Percentiles rank a stretch among this genome's conserved stretches.
Conservation (phyloP, 2,329 filamentous ascomycete species). For the Parafenestella ontariensis region DNA sequence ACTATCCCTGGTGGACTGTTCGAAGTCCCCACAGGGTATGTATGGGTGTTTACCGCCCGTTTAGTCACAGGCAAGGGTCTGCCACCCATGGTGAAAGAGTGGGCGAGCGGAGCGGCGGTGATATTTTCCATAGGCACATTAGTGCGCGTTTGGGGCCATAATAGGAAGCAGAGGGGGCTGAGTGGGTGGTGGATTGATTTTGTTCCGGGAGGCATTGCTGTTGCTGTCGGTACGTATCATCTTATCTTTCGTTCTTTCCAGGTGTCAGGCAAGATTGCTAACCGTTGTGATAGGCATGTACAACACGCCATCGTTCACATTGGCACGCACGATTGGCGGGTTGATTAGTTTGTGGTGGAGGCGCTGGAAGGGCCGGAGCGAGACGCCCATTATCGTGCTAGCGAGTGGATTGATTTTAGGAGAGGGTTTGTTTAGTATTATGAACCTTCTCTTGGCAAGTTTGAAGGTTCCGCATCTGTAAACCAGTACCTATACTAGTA, state of each 20-base stretch:
- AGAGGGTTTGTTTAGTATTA: slow-evolving; percentile 21
- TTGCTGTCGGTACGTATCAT: slow-evolving; percentile 75
- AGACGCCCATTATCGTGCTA: slow-evolving; percentile 85
- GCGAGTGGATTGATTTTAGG: slow-evolving; percentile 84
- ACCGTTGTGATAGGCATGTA: slow-evolving; percentile 75
- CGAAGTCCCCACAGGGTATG: slow-evolving; percentile 91
- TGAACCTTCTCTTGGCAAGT: slow-evolving; percentile 81
- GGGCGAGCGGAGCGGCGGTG: slow-evolving; percentile 75
- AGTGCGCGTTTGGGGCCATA: slow-evolving; percentile 61
- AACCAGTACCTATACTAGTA: neutral
- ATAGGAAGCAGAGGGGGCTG: slow-evolving; percentile 40
- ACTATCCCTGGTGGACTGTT: slow-evolving; percentile 87
- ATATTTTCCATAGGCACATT: slow-evolving; percentile 77
- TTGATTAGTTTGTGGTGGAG: slow-evolving; percentile 23
- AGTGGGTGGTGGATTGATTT: slow-evolving; percentile 70
- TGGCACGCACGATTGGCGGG: slow-evolving; percentile 85
- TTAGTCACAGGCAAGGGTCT: slow-evolving; percentile 90
- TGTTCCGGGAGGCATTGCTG: slow-evolving; percentile 91
- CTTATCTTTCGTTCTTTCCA: neutral
- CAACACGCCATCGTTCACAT: slow-evolving; percentile 93
- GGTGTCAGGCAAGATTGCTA: neutral
- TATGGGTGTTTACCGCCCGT: slow-evolving; percentile 96
- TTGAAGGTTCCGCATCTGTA: slow-evolving; percentile 19
- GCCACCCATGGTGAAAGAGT: slow-evolving; percentile 82
- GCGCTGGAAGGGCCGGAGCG: slow-evolving; percentile 52